These are phyloP conservation scores for Dianthus caryophyllus DNA, from an alignment of 148 eudicot species.

Conservation along the genomic window DNA sequence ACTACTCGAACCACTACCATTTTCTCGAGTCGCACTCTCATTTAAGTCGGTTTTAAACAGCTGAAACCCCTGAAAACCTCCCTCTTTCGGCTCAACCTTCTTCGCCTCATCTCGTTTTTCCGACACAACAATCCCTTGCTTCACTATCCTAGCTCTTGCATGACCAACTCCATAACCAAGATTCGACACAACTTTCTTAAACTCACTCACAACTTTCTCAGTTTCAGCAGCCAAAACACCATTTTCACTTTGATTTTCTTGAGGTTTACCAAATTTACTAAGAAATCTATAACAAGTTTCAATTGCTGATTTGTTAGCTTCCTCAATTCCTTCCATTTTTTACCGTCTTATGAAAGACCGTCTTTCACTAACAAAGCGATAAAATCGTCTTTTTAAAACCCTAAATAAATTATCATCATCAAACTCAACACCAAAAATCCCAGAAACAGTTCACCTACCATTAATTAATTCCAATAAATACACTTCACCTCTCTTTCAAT, in stretches of 20 bases:
- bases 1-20: slow-evolving; percentile 43
- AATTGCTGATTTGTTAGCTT: slow-evolving; percentile 68
- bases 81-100: slow-evolving; percentile 15
- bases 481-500: slow-evolving; percentile 9
- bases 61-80: slow-evolving; percentile 37
- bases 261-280: slow-evolving; percentile 47
- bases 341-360: background rate
- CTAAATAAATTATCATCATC: too few relatives aligned
- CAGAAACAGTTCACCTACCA: slow-evolving; percentile 26
- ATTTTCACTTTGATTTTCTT: slow-evolving; percentile 38
- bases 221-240: slow-evolving; percentile 52
- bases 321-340: slow-evolving; percentile 72
- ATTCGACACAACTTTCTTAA: slow-evolving; percentile 70
- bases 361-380: too few relatives aligned
- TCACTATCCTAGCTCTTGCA: slow-evolving; percentile 67
- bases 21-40: slow-evolving; percentile 20
- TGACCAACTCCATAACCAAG: slow-evolving; percentile 62
- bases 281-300: slow-evolving; percentile 74
- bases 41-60: slow-evolving; percentile 35
- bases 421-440: slow-evolving; percentile 15
- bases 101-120: slow-evolving; percentile 35
- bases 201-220: slow-evolving; percentile 52
- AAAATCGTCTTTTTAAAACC: slow-evolving; percentile 21
- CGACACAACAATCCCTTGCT: slow-evolving; percentile 36
- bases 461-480: slow-evolving; percentile 14